Conservation (phyloP, 495 filamentous ascomycete genomes). For the Hypoxylon lienhwacheense region DNA sequence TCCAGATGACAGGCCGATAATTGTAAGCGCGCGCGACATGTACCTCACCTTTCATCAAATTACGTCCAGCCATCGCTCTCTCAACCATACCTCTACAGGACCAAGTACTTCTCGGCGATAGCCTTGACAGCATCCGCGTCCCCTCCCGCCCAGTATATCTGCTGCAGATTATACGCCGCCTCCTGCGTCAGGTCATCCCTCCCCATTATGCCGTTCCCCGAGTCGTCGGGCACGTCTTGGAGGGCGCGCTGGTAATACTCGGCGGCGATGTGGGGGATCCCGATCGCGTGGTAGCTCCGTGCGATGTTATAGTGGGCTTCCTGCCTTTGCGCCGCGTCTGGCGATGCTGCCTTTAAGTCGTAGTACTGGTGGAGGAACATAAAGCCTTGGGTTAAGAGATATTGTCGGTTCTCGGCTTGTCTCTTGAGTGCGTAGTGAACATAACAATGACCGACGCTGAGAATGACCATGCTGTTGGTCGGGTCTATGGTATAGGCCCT, state of each 20-base stretch:
- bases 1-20: no score
- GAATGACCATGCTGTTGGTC: conserved; percentile 72
- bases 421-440: conserved; percentile 85
- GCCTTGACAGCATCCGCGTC: conserved; percentile 57
- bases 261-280: conserved; percentile 74
- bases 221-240: conserved; percentile 31
- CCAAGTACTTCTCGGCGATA: conserved; percentile 60
- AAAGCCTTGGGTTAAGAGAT: conserved; percentile 78
- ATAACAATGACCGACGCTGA: conserved; percentile 73
- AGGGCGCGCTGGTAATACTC: conserved; percentile 64
- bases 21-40: no score
- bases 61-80: no score
- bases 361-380: conserved; percentile 81
- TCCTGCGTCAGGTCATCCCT: conserved; percentile 67
- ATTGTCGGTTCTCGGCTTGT: conserved; percentile 86
- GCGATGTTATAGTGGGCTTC: conserved; percentile 92
- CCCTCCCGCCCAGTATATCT: conserved; percentile 64
- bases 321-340: conserved; percentile 56
- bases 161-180: conserved; percentile 71
- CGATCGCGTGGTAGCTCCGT: conserved; percentile 77
- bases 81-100: conserved; percentile 22
- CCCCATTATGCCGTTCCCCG: conserved; percentile 27
- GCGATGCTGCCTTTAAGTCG: conserved; percentile 49
- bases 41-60: no score
- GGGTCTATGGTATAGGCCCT: conserved; percentile 81